Evolutionary conservation across 495 filamentous ascomycete species (phyloP).

Genomic region (Pyrenula massariospora): DNA sequence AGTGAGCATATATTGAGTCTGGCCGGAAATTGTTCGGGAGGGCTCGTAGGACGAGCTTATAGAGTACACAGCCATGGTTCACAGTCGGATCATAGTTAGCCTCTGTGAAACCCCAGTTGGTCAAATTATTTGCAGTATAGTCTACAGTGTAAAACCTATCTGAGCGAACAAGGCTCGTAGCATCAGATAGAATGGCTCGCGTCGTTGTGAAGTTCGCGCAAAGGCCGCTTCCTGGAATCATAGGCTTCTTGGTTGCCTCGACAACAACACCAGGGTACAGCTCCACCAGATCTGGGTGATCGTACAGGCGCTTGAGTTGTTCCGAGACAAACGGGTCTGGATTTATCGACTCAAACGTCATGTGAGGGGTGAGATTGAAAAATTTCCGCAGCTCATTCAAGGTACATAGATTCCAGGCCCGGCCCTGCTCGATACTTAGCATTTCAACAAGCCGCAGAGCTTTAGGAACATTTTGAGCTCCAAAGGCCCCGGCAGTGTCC

Average conservation of each 20-base stretch:
- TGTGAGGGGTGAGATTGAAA: conserved; percentile 63
- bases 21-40: conserved; percentile 48
- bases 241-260: conserved; percentile 64
- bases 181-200: conserved; percentile 74
- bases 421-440: conserved; percentile 73
- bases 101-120: conserved; percentile 63
- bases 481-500: conserved; percentile 45
- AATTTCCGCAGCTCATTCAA: conserved; percentile 82
- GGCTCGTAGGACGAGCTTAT: conserved; percentile 47
- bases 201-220: conserved; percentile 75
- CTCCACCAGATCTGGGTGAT: conserved; percentile 69
- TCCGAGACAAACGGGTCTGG: conserved; percentile 61
- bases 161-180: conserved; percentile 71
- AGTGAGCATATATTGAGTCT: conserved; percentile 46
- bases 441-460: conserved; percentile 69
- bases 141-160: conserved; percentile 76
- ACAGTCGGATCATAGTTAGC: conserved; percentile 33
- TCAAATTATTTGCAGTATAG: conserved; percentile 64
- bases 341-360: conserved; percentile 80
- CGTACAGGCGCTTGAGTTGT: conserved; percentile 63
- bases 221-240: conserved; percentile 69
- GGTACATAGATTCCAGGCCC: conserved; percentile 70
- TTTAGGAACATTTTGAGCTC: conserved; percentile 62
- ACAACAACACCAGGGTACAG: conserved; percentile 74
- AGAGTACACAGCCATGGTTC: conserved; percentile 47